phyloP scores from a whole-genome alignment of 768 basidiomycete genomes.

The Macrolepiota fuliginosa region DNA sequence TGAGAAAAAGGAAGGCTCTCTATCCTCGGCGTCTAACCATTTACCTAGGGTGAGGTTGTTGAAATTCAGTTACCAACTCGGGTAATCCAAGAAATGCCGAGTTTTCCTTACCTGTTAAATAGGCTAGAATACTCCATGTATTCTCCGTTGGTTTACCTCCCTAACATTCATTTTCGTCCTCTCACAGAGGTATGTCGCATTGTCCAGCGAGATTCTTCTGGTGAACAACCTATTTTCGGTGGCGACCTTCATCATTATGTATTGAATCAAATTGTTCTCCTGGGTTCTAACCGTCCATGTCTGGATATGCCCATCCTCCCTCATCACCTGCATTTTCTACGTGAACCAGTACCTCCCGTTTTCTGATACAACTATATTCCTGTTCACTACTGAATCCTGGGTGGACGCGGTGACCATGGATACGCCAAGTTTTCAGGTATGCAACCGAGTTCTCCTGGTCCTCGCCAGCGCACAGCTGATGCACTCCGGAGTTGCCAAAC shows the following conservation, averaged over 20 bases:
- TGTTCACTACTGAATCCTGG: not conserved
- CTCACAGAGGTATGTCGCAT: too few species aligned
- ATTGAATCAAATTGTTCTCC: too few species aligned
- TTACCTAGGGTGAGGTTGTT: not conserved
- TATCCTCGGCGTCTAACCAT: not conserved
- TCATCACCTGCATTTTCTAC: not conserved
- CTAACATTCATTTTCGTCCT: too few species aligned
- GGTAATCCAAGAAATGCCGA: too few species aligned
- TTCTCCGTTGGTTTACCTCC: too few species aligned
- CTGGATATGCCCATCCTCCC: not conserved
- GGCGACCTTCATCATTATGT: too few species aligned
- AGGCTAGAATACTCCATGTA: too few species aligned
- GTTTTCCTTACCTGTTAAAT: too few species aligned
- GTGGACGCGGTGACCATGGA: not conserved
- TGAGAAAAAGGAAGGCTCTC: not conserved
- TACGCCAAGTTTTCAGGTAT: not conserved
- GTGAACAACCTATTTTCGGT: too few species aligned
- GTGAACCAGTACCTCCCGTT: constrained; percentile 6
- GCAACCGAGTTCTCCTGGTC: not conserved
- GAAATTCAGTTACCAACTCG: too few species aligned
- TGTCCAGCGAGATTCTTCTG: not conserved
- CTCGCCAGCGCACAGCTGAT: not conserved
- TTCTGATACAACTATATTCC: not conserved
- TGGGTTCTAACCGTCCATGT: too few species aligned
- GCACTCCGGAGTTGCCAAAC: not conserved